Evolutionary conservation across 2,329 filamentous ascomycete genomes (phyloP), one percentile per base, ranked within the genome.

Genomic region (Ceratocystis destructans): DNA sequence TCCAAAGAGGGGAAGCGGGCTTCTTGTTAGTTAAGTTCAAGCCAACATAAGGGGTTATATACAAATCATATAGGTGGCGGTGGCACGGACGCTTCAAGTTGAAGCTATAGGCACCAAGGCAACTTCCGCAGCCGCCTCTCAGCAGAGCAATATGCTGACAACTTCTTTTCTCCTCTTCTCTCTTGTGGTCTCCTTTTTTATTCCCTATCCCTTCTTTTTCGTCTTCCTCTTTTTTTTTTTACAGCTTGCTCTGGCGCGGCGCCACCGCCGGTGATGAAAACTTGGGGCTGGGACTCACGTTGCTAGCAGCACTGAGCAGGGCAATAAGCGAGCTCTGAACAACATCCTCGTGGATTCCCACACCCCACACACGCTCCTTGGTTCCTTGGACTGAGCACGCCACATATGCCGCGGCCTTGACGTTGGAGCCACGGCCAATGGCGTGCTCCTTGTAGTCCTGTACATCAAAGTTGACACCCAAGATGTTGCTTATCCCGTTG

Each of bases 401-500:
- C 70, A 97, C 96, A 74, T 95, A 97, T 1, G 92, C 90, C 1
- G 91, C 93, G n/a, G 93, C 93, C 79, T 95, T 95, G 70, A 93
- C 90, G 69, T 90, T 84, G 71, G 85, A 83, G 69, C 89, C 90
- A 64, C 82, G 80, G 70, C 90, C 90, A 71, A 97, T 91, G 33
- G 92, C 88, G 77, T 97, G 93, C 76, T 97, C 94, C 79, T 95
- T 96, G 80, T 97, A 97, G 75, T 96, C 90, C 59, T 87, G 84
- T 64, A 97, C 90, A 73, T 97, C 93, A 28, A 97, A 80, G 72
- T 95, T 87, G 69, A 97, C 87, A 67, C 90, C 89, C 37, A 68
- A 59, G 44, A 97, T 77, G 17, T 81, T 80, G 71, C 84, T 83
- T 55, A 99, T 81, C 17, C 92, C 93, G 71, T 90, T 87, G 1